Percentiles rank a stretch among this genome's conserved stretches.
Conservation (phyloP, 2,329 filamentous ascomycete species). For the Arthrobotrys sphaeroides region DNA sequence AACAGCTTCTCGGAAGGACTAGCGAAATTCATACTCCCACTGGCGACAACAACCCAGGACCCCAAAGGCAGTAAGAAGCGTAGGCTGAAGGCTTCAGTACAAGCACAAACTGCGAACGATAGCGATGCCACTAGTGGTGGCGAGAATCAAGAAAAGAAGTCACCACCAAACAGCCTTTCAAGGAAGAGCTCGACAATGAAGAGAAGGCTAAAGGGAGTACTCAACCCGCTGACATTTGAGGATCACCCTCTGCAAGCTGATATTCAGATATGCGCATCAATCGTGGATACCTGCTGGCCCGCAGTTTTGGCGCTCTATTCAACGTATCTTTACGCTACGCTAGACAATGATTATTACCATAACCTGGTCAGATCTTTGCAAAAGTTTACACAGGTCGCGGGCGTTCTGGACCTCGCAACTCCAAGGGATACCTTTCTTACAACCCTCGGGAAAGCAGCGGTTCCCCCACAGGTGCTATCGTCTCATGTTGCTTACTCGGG, state of each 20-base stretch:
- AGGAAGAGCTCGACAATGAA: conserved; percentile 59
- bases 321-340: conserved; percentile 88
- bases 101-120: conserved; percentile 27
- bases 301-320: conserved; percentile 94
- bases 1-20: conserved; percentile 89
- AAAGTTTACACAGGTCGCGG: conserved; percentile 92
- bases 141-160: conserved; percentile 55
- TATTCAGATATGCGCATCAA: conserved; percentile 78
- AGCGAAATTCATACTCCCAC: conserved; percentile 88
- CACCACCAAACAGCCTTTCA: conserved; percentile 53
- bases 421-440: conserved; percentile 94
- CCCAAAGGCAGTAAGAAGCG: conserved; percentile 65
- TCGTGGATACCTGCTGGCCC: conserved; percentile 94
- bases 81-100: conserved; percentile 58
- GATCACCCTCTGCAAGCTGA: conserved; percentile 76
- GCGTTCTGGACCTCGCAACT: conserved; percentile 81
- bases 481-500: conserved; percentile 58
- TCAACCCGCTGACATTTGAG: conserved; percentile 82
- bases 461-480: conserved; percentile 77
- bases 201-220: conserved; percentile 75
- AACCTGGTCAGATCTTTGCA: conserved; percentile 91
- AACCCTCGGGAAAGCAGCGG: conserved; percentile 89
- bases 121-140: conserved; percentile 51
- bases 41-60: conserved; percentile 82
- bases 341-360: conserved; percentile 95